Evolutionary conservation across 257 asterid genomes (phyloP), one percentile per base, ranked within the genome.

Genomic region (Solanum peruvianum): DNA sequence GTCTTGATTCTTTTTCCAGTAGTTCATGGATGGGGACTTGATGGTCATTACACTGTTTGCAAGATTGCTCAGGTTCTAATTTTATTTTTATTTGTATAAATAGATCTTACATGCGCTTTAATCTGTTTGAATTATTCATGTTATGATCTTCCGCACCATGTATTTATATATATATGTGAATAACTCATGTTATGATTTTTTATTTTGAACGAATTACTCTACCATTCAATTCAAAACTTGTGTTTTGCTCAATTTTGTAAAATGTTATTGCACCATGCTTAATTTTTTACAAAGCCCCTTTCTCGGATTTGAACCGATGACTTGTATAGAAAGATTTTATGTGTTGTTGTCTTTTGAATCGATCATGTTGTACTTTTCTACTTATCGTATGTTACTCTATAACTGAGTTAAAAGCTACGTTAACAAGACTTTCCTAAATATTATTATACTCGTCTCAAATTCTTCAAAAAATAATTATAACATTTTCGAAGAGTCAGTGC

Each of bases 1-100:
- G 84, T 91, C 21, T 80, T 87, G 88, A 11, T 94, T 87, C 70
- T 89, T 7, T 88, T 87, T 27, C 92, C 95, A n/a, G 82, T 72
- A 23, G 93, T 91, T 70, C 88, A 86, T 33, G 97, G 96, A 25
- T 96, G 99, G 99, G 99, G 98, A 12, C 29, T 88, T n/a, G 97
- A 94, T 82, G 98, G 99, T 29, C 99, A 96, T 92, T 91, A 93
- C 89, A 92, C 92, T 11, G 90, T 91, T 7, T 96, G 99, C 86
- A 87, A 86, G 78, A 91, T 96, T 76, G 98, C 99, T 80, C 97
- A 95, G 98, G 98, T 95, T 87, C 62, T 39, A 73, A 9, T 16
- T 37, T 73, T 7, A 8, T 14, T 78, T 37, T 73, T 7, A 8
- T 14, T 78, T 37, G 69, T 33, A 33, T 33, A 33, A 33, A 33